Base-by-base conservation (phyloP, 2,329 filamentous ascomycete species). In the Coleophoma eucalyptorum region DNA sequence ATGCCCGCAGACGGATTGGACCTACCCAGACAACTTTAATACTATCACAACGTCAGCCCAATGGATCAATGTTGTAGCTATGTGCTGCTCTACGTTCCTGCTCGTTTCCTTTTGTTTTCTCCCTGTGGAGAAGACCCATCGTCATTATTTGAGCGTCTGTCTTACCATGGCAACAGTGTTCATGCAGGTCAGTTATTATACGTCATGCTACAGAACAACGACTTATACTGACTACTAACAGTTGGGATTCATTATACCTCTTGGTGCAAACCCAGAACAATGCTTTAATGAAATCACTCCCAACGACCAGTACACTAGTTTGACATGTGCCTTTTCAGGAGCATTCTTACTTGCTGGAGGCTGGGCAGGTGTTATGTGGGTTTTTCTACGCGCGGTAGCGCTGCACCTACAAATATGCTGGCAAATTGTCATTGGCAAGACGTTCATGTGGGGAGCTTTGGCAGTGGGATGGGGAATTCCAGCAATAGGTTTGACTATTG, bases 381-480 rank as follows among this genome's bases (percentile, higher is more conserved):
- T 92, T 56, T 96, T 97, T 66, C 79, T 97, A 53, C 84, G 94
- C 56, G 89, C 93, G 0, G 72, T 97, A 33, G 96, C 91, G 4
- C 86, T 99, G 61, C 94, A 99, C 69, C 83, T 99, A 21, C 94
- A 97, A 69, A 97, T 99, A 57, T 97, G 92, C 75, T 99, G 94
- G 94, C 91, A 97, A 68, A 79, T 95, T 33, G 84, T 93, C 7
- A 89, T 96, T 4, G 94, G 94, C 37, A 81, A 84, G 42, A 88
- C 80, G 62, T 97, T 97, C 70, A 97, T 97, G 83, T 90, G 90
- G 75, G 80, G 82, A 57, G 85, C 93, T 3, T 84, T 96, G 63
- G 78, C 80, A 15, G 73, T 85, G 8, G 94, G 94, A 55, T 97
- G 93, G 89, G 88, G 87, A 16, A 78, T 97, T 43, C 90, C 92